Evolutionary conservation across 352 stramenopile species (phyloP), one percentile per base, ranked within the genome.

Genomic region (Thalassiosira delicatula): DNA sequence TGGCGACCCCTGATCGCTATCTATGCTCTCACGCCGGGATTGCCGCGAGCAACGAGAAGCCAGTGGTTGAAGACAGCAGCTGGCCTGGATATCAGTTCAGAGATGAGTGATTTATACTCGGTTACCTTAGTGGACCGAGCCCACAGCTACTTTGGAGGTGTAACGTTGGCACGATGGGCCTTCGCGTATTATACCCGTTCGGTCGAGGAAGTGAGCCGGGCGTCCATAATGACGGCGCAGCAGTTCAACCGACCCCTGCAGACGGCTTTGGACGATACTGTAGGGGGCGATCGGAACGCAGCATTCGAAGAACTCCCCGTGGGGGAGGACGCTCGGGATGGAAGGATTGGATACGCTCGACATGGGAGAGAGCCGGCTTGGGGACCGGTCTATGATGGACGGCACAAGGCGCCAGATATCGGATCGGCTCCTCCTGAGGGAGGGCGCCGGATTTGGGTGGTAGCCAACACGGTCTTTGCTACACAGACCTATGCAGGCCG

Each of bases 191-290:
- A 46, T 14, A 14, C 37, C 7, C 14, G 37, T 14, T 14, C 21
- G 12, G 23, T 4, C 14, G 29, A 21, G 14, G 35, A 19, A 27
- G n/a, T 42, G 35, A 42, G 5, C 35, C 5, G 12, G 35, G 5
- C 12, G 12, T 5, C 30, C 21, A 11, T 12, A 49, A 27, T 62
- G 29, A 51, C 53, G 60, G 14, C 3, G 9, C 1, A 19, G n/a
- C 29, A 27, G n/a, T 76, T 61, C 17, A 35, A 9, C 17, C 53
- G 54, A 61, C 0, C 54, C 11, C 25, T 76, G 9, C 68, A 76
- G 37, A 49, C 40, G 14, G 60, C 68, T 1, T 29, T 68, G 0
- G 68, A 76, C 37, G 68, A 76, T 35, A 76, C 68, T 17, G 0
- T 14, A 32, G 3, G 23, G 9, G 11, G 49, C 4, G 49, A 59